A percentile compares a stretch with the other conserved stretches of the same genome.
Evolutionary conservation across 768 basidiomycete genomes (phyloP).

Genomic region (Lentinula detonsa): DNA sequence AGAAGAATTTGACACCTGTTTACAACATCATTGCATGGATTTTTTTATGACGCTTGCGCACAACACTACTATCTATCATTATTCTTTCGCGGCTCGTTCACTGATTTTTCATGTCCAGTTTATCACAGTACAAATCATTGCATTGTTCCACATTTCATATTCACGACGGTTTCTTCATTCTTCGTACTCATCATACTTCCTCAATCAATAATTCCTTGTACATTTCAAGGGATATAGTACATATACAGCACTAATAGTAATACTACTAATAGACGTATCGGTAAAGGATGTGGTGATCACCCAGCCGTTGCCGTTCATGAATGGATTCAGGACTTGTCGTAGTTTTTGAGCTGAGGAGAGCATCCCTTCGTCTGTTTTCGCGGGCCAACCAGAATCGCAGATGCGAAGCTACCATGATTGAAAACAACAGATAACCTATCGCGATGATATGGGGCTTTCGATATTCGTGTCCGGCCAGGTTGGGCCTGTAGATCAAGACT

Average conservation of each 20-base stretch:
- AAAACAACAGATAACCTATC: constrained; percentile 52
- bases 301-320: constrained; percentile 21
- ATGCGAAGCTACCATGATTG: constrained; percentile 34
- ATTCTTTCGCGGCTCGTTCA: not conserved
- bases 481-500: constrained; percentile 51
- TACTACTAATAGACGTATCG: constrained; percentile 27
- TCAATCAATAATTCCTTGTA: not conserved
- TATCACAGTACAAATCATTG: not conserved
- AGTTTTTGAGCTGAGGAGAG: constrained; percentile 8
- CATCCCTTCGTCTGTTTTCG: constrained; percentile 43
- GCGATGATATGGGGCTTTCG: constrained; percentile 53
- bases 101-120: not conserved
- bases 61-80: not conserved
- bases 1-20: not conserved
- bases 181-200: not conserved
- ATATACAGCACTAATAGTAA: not conserved
- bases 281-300: constrained; percentile 33
- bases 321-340: not conserved
- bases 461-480: constrained; percentile 37
- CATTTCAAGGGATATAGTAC: not conserved
- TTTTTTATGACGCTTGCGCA: not conserved
- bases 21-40: not conserved
- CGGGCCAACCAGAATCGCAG: constrained; percentile 42
- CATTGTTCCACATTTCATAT: not conserved
- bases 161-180: not conserved